Base-by-base conservation (phyloP, 1,284 basidiomycete genomes). In the Golubevia pallescens region DNA sequence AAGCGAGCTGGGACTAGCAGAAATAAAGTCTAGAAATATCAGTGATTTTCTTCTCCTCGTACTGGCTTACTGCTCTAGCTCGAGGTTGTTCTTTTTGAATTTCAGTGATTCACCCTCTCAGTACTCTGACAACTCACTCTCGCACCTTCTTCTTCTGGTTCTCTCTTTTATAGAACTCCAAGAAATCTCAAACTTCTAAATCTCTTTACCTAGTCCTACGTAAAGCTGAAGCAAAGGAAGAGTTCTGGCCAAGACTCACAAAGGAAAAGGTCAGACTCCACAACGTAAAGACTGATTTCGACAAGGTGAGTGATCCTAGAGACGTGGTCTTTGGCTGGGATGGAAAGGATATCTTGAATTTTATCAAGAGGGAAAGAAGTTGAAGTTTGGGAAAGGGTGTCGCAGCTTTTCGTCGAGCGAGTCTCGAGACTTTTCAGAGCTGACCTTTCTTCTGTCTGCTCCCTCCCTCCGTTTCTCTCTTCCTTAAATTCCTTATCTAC, bases 281-380 rank as follows among this genome's bases (percentile, higher is more conserved):
- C 68, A 85, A 83, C 61, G 81, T 86, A 74, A 86, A 86, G 81
- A 86, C 85, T 58, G 85, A 86, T 62, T 86, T 86, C 57, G 77
- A 80, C 71, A 85, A 85, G 65, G 57, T 66, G 28, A 60, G 53
- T 51, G 34, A 38, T 38, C 3, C 10, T n/a, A n/a, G n/a, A n/a
- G n/a, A n/a, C n/a, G n/a, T n/a, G n/a, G n/a, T n/a, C n/a, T n/a
- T n/a, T n/a, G n/a, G n/a, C n/a, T n/a, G n/a, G n/a, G n/a, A n/a
- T n/a, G n/a, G n/a, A n/a, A n/a, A n/a, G n/a, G n/a, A n/a, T n/a
- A n/a, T n/a, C 5, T 38, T 10, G 10, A 38, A 5, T 38, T 38
- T 38, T 38, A 38, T 4, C 34, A 10, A 5, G 10, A 38, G 34
- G 34, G 10, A 10, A 38, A 38, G 10, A 38, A 38, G 10, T 38